Evolutionary conservation across 1,284 basidiomycete genomes (phyloP).

Genomic region (Xerocomus nothofagi): DNA sequence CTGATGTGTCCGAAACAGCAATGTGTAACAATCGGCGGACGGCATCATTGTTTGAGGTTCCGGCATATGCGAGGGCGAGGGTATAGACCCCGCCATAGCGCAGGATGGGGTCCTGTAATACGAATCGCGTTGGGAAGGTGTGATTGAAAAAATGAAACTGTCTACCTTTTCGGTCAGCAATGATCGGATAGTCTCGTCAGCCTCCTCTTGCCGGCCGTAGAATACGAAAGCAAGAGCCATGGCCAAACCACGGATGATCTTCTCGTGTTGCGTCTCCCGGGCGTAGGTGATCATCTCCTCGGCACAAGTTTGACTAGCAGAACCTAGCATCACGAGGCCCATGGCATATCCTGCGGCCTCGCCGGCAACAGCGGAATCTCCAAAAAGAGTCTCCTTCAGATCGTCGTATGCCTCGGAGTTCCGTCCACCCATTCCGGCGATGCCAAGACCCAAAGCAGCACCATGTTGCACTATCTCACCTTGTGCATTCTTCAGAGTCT

Average conservation of each 20-base stretch:
- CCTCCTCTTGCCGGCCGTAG: slow-evolving; percentile 89
- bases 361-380: slow-evolving; percentile 90
- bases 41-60: slow-evolving; percentile 90
- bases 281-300: slow-evolving; percentile 95
- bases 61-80: slow-evolving; percentile 91
- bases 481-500: slow-evolving; percentile 70
- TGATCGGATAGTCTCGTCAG: slow-evolving; percentile 74
- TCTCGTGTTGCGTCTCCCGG: slow-evolving; percentile 95
- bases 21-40: slow-evolving; percentile 90
- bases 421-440: slow-evolving; percentile 89
- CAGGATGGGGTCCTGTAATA: slow-evolving; percentile 88
- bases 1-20: slow-evolving; percentile 95
- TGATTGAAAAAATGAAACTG: slow-evolving; percentile 1
- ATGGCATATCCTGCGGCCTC: slow-evolving; percentile 95
- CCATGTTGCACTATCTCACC: slow-evolving; percentile 93
- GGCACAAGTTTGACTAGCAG: slow-evolving; percentile 73
- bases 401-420: slow-evolving; percentile 89
- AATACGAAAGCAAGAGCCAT: slow-evolving; percentile 89
- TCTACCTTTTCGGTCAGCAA: slow-evolving; percentile 84
- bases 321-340: slow-evolving; percentile 95
- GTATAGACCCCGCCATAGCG: slow-evolving; percentile 97
- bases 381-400: slow-evolving; percentile 84
- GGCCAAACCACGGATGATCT: slow-evolving; percentile 93
- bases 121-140: slow-evolving; percentile 8
- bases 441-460: slow-evolving; percentile 90